Conservation (phyloP, 331 rosid species). For the Arachis monticola region DNA sequence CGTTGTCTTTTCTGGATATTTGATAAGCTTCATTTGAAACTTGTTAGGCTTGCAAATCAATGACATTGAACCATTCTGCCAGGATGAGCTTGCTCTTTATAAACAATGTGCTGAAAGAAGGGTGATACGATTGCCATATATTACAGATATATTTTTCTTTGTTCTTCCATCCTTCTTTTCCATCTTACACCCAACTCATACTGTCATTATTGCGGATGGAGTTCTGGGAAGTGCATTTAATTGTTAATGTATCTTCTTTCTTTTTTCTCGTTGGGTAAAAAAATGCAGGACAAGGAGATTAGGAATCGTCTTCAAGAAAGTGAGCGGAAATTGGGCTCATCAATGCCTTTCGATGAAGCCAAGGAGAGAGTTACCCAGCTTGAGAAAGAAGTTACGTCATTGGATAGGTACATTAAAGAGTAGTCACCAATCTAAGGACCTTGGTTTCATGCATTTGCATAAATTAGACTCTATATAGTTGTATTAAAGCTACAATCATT, state of each 20-base stretch:
- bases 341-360: constrained; percentile 88
- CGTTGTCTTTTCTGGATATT: not conserved
- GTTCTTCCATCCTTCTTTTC: constrained; percentile 27
- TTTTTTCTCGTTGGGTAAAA: constrained; percentile 28
- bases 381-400: constrained; percentile 74
- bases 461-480: not conserved
- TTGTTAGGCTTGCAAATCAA: constrained; percentile 89
- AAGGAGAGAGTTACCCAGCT: constrained; percentile 83
- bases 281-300: constrained; percentile 73
- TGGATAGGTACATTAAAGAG: constrained; percentile 67
- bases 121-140: constrained; percentile 54
- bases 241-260: constrained; percentile 30
- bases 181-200: constrained; percentile 16
- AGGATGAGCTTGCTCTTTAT: constrained; percentile 85
- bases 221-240: constrained; percentile 2
- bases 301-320: constrained; percentile 84
- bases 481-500: constrained; percentile 7
- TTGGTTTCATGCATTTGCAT: constrained; percentile 24
- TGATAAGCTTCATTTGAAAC: constrained; percentile 35
- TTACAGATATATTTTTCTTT: constrained; percentile 11
- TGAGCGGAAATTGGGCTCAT: constrained; percentile 78
- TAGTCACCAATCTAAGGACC: constrained; percentile 17
- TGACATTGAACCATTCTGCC: constrained; percentile 98
- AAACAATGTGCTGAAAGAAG: constrained; percentile 80
- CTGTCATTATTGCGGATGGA: constrained; percentile 4